Evolutionary conservation across 192 early-diverging fungal genomes (phyloP), one percentile per base, ranked within the genome.

Genomic region (Backusella westeae): DNA sequence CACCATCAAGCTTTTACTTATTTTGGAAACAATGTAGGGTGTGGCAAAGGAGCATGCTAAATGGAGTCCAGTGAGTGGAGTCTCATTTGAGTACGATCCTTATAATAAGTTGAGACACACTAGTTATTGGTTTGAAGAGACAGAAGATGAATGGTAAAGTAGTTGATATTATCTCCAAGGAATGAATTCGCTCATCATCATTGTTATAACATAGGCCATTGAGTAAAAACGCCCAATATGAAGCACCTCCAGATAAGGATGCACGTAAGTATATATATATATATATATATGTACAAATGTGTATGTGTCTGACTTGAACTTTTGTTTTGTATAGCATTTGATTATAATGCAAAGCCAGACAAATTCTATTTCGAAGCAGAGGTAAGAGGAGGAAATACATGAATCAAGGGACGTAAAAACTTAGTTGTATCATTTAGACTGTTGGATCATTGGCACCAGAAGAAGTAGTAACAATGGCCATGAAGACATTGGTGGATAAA

Each of bases 1-100:
- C 32, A 32, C 32, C 32, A 38, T 4, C 36, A 39, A 52, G 12
- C 23, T 4, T 70, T 67, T n/a, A n/a, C 14, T 9, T 10, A 15
- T 8, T 32, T 32, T 8, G 36, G 56, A 63, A 26, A 39, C 17
- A 19, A 41, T 41, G 32, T 67, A 86, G 79, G 97, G 97, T 14
- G 96, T 95, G 29, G 95, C 93, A 34, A 99, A 99, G 82, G 96
- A 98, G 76, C 96, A 98, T 79, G 95, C 97, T 32, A 99, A 99
- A 77, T 99, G 97, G 97, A 92, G 91, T 66, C 96, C 97, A 41
- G 92, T 93, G 67, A 87, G 91, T 72, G 96, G 93, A 8, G 89
- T 98, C 14, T 88, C 91, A 5, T 98, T 99, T 80, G 97, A 99
- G 72, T 99, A 99, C 73, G 97, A 99, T 76, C 97, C 97, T 63